Base-by-base conservation (phyloP, 2,329 filamentous ascomycete species). In the Myriosclerotinia scirpicola region DNA sequence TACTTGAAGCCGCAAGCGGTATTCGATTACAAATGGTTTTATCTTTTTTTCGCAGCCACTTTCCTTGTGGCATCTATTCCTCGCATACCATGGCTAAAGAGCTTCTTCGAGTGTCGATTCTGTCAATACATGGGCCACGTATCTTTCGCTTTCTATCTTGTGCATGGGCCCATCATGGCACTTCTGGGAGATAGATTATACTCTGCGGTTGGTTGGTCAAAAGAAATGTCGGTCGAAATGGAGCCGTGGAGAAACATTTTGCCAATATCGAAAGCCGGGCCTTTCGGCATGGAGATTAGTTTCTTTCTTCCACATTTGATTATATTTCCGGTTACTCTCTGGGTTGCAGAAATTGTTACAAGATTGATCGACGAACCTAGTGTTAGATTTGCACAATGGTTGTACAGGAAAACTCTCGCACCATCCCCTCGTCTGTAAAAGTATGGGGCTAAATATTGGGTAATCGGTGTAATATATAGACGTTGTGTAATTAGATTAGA, bases 21-120 rank as follows among this genome's bases (percentile, higher is more conserved):
- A 14, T 88, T 81, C 70, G 85, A 89, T 73, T 83, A 81, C 73
- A 90, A 89, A 75, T 90, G 86, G 86, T 89, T 89, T 76, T 90
- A 82, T 73, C 80, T 90, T 3, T 87, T 87, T 74, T 85, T 82
- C 79, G 87, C 86, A 0, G 81, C 87, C 1, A 78, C 80, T 34
- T 80, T 87, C 63, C 74, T 88, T 0, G 82, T 91, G 0, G 78
- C 83, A 1, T 80, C 82, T 0, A 78, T 85, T 3, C 83, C 84
- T 8, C 84, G 83, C n/a, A 81, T 90, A n/a, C 71, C 77, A 5
- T 84, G 81, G 81, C 78, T 89, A 20, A 84, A 82, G 75, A 69
- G 76, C 3, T 85, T 88, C 73, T 88, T 89, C 71, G 86, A 87
- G 74, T 79, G 78, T 0, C 78, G 78, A 22, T 82, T 87, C 71